Evolutionary conservation across 768 basidiomycete genomes (phyloP).

Genomic region (Dentipellis fragilis): DNA sequence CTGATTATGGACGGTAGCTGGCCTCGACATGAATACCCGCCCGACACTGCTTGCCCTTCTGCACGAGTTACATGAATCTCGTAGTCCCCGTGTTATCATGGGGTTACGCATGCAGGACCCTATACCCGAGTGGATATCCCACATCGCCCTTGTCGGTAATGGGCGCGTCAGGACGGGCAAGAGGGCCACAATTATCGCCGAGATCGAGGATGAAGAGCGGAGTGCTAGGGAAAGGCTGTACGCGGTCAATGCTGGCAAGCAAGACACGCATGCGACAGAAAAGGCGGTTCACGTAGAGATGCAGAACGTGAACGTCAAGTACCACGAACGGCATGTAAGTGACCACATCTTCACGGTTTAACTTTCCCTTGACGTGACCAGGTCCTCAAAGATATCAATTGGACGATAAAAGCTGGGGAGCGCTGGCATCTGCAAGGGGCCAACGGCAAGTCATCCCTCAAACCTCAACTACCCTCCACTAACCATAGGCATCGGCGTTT

Average conservation of each 20-base stretch:
- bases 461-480: not conserved
- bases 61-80: constrained; percentile 35
- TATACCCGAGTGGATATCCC: constrained; percentile 63
- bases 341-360: not conserved
- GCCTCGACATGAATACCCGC: constrained; percentile 59
- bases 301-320: constrained; percentile 38
- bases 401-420: constrained; percentile 75
- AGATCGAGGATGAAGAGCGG: not conserved
- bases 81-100: constrained; percentile 52
- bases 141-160: constrained; percentile 45
- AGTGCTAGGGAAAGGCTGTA: not conserved
- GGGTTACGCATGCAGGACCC: constrained; percentile 62
- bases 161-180: constrained; percentile 41
- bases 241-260: not conserved
- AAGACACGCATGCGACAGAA: not conserved
- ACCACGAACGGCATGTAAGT: constrained; percentile 3
- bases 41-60: constrained; percentile 46
- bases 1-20: constrained; percentile 38
- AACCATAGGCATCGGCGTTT: not conserved
- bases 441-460: constrained; percentile 48
- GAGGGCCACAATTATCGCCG: constrained; percentile 32
- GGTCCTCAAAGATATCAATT: constrained; percentile 71
- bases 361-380: constrained; percentile 17
- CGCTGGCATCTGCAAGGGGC: constrained; percentile 86
- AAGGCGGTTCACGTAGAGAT: constrained; percentile 47